phyloP scores from a whole-genome alignment of 73 alveolate genomes.

The Breviolum minutum region DNA sequence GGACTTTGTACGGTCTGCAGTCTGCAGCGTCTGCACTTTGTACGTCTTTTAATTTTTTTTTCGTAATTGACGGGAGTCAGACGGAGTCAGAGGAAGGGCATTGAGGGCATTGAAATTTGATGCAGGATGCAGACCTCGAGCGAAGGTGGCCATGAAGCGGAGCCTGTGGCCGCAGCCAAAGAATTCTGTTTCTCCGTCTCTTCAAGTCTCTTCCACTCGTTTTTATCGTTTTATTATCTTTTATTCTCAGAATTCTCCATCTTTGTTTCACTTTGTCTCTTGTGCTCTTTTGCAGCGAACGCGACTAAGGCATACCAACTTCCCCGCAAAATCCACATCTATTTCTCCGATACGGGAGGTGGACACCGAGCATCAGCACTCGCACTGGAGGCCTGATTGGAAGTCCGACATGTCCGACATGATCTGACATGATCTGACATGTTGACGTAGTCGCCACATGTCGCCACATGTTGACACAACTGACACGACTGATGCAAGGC shows the following conservation, averaged over 20 bases:
- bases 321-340: slow-evolving; percentile 74
- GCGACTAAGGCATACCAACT: slow-evolving; percentile 8
- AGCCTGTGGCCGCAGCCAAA: not conserved
- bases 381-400: slow-evolving; percentile 10
- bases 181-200: not conserved
- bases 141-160: slow-evolving; percentile 31
- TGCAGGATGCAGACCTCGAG: slow-evolving; percentile 27
- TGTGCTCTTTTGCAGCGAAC: not conserved
- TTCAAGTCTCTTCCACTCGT: no score
- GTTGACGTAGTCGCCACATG: not conserved
- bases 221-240: no score
- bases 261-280: no score
- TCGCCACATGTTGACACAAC: not conserved
- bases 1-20: no score
- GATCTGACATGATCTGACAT: not conserved
- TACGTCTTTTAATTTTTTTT: no score
- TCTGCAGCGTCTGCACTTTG: no score
- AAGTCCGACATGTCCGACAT: no score
- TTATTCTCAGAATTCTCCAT: not conserved
- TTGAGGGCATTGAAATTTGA: no score
- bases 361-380: slow-evolving; percentile 90
- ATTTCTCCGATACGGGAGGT: slow-evolving; percentile 93
- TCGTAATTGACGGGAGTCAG: no score
- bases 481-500: slow-evolving; percentile 32
- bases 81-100: no score